Conservation (phyloP, 139 green algal species). For the Nannochloris sp. region DNA sequence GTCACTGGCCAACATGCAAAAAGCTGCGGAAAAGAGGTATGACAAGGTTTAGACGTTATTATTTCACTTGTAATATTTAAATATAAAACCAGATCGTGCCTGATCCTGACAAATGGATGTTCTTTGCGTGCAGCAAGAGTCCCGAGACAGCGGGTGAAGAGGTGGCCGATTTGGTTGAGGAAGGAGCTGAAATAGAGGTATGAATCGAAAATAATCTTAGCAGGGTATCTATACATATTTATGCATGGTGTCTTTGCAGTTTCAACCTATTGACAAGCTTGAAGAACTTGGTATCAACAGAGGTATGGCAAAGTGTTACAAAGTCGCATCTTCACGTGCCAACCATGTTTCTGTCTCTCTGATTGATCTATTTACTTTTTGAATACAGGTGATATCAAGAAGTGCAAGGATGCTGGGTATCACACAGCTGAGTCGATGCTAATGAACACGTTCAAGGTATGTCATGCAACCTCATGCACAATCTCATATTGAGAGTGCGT, state of each 20-base stretch:
- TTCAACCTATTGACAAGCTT: conserved; percentile 47
- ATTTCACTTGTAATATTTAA: too few relatives aligned
- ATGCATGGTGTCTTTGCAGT: neutral
- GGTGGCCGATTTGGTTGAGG: too few relatives aligned
- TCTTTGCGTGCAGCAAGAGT: too few relatives aligned
- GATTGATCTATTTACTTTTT: too few relatives aligned
- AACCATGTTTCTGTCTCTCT: neutral
- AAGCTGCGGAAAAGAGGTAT: too few relatives aligned
- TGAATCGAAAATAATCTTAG: too few relatives aligned
- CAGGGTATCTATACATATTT: neutral
- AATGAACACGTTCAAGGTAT: conserved; percentile 75
- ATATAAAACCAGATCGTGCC: too few relatives aligned
- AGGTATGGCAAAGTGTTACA: conserved; percentile 14
- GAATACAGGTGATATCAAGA: conserved; percentile 73
- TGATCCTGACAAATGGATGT: too few relatives aligned
- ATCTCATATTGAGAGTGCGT: neutral
- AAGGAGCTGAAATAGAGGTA: too few relatives aligned
- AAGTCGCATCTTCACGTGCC: neutral
- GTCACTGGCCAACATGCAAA: too few relatives aligned
- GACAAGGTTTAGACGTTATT: too few relatives aligned
- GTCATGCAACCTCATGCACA: neutral
- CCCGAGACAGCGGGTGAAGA: too few relatives aligned
- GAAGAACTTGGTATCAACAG: conserved; percentile 55
- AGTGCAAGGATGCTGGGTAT: conserved; percentile 77
- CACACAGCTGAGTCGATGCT: conserved; percentile 66